Conservation (phyloP, 768 basidiomycete genomes). For the Termitomyces sp. region DNA sequence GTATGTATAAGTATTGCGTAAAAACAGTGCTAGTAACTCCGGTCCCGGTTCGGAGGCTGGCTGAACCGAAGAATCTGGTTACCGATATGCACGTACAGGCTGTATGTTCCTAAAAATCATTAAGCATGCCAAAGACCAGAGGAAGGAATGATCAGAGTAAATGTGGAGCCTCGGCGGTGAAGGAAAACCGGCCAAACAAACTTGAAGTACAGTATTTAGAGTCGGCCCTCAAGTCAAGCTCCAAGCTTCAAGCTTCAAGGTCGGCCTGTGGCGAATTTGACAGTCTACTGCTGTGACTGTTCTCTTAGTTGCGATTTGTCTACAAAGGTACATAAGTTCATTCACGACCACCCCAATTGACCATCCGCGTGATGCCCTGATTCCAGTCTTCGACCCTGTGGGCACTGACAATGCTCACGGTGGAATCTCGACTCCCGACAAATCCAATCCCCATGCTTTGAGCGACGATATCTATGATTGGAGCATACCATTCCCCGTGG, state of each 20-base stretch:
- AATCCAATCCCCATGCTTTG: conserved; percentile 54
- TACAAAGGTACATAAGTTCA: conserved; percentile 4
- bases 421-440: conserved; percentile 52
- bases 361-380: conserved; percentile 32
- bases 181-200: not conserved
- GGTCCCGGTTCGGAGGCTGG: not conserved
- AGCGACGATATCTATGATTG: conserved; percentile 49
- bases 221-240: not conserved
- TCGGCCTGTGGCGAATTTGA: not conserved
- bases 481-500: conserved; percentile 41
- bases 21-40: not conserved
- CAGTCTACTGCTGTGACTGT: not conserved
- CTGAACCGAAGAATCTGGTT: not conserved
- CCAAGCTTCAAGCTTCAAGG: not conserved
- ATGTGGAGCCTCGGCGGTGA: not conserved
- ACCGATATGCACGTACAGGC: not conserved
- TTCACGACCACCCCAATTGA: conserved; percentile 18
- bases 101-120: not conserved
- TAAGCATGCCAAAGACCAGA: not conserved
- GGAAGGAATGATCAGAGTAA: not conserved
- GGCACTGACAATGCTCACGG: conserved; percentile 47
- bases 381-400: conserved; percentile 57
- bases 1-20: not conserved
- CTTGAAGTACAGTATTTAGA: not conserved
- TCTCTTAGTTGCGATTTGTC: not conserved